These are phyloP conservation scores for Alliaria petiolata DNA, from an alignment of 345 rosid species.

Conservation along the genomic window DNA sequence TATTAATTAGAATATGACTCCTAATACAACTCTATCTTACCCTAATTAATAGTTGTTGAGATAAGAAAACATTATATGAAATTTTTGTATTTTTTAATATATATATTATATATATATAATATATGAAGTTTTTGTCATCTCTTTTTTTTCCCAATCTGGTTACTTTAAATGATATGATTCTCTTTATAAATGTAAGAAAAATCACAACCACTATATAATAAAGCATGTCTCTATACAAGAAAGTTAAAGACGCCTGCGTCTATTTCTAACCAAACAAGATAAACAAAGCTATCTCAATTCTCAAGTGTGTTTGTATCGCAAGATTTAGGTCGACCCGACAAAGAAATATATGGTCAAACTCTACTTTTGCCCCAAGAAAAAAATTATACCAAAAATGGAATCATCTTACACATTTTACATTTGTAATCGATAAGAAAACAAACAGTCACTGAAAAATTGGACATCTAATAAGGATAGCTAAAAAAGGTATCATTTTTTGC, in stretches of 20 bases:
- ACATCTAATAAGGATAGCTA: not conserved
- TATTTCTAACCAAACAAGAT: conserved; percentile 27
- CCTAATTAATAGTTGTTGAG: not conserved
- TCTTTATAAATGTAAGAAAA: not conserved
- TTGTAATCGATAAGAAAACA: not conserved
- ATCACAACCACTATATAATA: not conserved
- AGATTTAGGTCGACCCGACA: conserved; percentile 8
- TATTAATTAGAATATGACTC: not conserved
- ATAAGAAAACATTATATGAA: not conserved
- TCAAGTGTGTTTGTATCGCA: conserved; percentile 16
- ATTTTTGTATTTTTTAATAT: too few relatives aligned
- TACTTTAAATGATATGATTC: not conserved
- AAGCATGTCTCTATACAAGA: conserved; percentile 1
- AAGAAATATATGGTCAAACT: conserved; percentile 21
- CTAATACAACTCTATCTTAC: not conserved
- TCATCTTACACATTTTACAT: not conserved
- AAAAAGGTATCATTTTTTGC: not conserved
- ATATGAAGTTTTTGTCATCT: not conserved
- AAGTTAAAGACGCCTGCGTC: conserved; percentile 13
- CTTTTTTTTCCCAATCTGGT: not conserved
- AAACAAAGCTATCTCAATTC: conserved; percentile 11
- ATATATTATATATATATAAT: too few relatives aligned
- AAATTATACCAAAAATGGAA: not conserved
- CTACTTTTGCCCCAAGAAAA: not conserved
- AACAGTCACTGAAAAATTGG: not conserved